These are phyloP conservation scores for Peterozyma toletana DNA, from an alignment of 805 yeast species.

Conservation along the genomic window DNA sequence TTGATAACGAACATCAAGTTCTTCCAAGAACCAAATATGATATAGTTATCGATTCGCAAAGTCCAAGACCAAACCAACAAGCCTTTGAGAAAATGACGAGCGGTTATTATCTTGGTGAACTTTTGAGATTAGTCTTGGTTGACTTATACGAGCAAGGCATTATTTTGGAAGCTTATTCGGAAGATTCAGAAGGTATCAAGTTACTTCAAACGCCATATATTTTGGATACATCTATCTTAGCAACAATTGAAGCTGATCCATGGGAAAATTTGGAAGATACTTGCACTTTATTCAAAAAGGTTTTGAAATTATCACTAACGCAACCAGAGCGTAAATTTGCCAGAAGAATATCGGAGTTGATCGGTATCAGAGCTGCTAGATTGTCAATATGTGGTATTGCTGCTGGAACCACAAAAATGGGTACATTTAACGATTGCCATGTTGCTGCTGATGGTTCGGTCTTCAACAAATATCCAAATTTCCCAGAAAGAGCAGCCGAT, in stretches of 20 bases:
- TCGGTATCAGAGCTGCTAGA: conserved; percentile 93
- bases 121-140: conserved; percentile 71
- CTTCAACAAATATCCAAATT: conserved; percentile 86
- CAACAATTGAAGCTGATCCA: conserved; percentile 84
- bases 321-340: conserved; percentile 77
- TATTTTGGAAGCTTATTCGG: conserved; percentile 50
- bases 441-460: conserved; percentile 99
- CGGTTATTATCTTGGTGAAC: conserved; percentile 94
- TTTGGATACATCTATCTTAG: conserved; percentile 86
- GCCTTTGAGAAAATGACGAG: conserved; percentile 97
- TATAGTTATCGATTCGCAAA: conserved; percentile 68
- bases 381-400: conserved; percentile 95
- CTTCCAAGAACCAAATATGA: conserved; percentile 93
- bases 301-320: conserved; percentile 61
- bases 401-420: conserved; percentile 71
- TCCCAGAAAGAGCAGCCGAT: conserved; percentile 88
- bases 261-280: conserved; percentile 78
- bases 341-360: conserved; percentile 75
- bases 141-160: conserved; percentile 64
- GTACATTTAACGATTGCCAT: conserved; percentile 70
- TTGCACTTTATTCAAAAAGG: conserved; percentile 53
- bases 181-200: conserved; percentile 47
- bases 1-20: conserved; percentile 82
- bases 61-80: conserved; percentile 98
- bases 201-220: conserved; percentile 60